Conservation (phyloP, 1,284 basidiomycete species). For the Ceratobasidium papillatum region DNA sequence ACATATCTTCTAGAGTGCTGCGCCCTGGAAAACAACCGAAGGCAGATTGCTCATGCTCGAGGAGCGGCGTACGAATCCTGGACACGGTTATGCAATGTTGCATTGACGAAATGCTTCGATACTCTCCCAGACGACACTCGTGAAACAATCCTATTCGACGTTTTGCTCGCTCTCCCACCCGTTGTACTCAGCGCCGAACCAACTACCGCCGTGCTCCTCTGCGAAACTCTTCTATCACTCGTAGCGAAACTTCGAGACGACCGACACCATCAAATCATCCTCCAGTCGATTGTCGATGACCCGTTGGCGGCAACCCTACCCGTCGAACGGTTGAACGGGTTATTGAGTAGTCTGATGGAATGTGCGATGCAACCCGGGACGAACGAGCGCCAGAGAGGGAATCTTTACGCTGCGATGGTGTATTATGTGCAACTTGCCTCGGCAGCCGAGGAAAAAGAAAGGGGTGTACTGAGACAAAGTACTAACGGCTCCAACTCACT, state of each 20-base stretch:
- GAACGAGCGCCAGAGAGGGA: conserved; percentile 92
- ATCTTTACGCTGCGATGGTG: conserved; percentile 90
- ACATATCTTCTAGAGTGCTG: conserved; percentile 82
- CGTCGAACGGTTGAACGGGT: conserved; percentile 77
- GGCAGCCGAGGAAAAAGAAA: conserved; percentile 38
- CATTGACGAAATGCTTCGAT: conserved; percentile 83
- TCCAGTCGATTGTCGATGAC: conserved; percentile 70
- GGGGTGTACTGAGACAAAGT: conserved; percentile 32
- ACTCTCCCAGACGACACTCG: conserved; percentile 79
- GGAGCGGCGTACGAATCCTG: conserved; percentile 80
- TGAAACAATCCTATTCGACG: conserved; percentile 87
- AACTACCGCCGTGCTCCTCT: conserved; percentile 79
- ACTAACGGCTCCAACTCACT: conserved; percentile 14
- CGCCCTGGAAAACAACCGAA: conserved; percentile 85
- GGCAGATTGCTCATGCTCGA: conserved; percentile 78
- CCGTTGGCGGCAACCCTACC: conserved; percentile 73
- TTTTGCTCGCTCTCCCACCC: conserved; percentile 78
- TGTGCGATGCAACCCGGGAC: conserved; percentile 80
- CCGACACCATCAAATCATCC: conserved; percentile 68
- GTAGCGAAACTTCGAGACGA: conserved; percentile 88
- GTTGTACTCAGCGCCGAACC: conserved; percentile 61
- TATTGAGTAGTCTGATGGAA: conserved; percentile 81
- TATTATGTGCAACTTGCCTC: conserved; percentile 83
- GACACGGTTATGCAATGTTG: conserved; percentile 82
- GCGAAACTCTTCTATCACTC: conserved; percentile 81